These are phyloP conservation scores for Rubroshorea leprosula DNA, from an alignment of 345 rosid species.

Conservation along the genomic window DNA sequence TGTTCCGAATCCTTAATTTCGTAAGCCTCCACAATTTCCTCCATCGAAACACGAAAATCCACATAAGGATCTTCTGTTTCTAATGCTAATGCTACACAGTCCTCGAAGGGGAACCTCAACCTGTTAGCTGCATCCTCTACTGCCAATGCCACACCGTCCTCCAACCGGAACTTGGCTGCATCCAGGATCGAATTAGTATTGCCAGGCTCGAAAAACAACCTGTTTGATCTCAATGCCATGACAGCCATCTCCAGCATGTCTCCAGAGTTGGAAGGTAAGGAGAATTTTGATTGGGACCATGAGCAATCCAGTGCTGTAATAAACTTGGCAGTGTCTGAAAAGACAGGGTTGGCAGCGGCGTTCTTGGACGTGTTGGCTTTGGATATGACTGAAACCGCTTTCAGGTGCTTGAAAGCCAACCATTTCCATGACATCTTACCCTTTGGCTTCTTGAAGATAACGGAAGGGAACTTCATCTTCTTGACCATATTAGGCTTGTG, in stretches of 20 bases:
- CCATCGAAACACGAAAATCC: slow-evolving; percentile 45
- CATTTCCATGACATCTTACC: slow-evolving; percentile 8
- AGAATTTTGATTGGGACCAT: too few relatives aligned
- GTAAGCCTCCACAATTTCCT: slow-evolving; percentile 43
- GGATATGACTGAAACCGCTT: slow-evolving; percentile 7
- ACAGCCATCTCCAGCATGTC: slow-evolving; percentile 11
- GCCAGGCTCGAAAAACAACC: slow-evolving; percentile 25
- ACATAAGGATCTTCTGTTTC: slow-evolving; percentile 42
- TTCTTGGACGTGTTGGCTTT: not conserved
- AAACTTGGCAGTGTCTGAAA: slow-evolving; percentile 3
- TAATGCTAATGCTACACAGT: slow-evolving; percentile 27
- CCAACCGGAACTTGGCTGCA: slow-evolving; percentile 8
- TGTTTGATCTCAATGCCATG: slow-evolving; percentile 27
- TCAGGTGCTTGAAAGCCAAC: slow-evolving; percentile 2
- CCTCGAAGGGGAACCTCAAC: slow-evolving; percentile 24
- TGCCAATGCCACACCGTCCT: slow-evolving; percentile 27
- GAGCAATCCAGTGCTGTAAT: slow-evolving; percentile 2
- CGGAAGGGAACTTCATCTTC: slow-evolving; percentile 12
- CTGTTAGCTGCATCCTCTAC: too few relatives aligned
- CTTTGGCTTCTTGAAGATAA: not conserved
- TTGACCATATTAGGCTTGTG: not conserved
- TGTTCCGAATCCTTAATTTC: slow-evolving; percentile 32
- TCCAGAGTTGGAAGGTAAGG: not conserved
- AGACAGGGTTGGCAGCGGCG: not conserved
- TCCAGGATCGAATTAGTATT: slow-evolving; percentile 9